Conservation (phyloP, 768 basidiomycete genomes). For the Amanita molliuscula region DNA sequence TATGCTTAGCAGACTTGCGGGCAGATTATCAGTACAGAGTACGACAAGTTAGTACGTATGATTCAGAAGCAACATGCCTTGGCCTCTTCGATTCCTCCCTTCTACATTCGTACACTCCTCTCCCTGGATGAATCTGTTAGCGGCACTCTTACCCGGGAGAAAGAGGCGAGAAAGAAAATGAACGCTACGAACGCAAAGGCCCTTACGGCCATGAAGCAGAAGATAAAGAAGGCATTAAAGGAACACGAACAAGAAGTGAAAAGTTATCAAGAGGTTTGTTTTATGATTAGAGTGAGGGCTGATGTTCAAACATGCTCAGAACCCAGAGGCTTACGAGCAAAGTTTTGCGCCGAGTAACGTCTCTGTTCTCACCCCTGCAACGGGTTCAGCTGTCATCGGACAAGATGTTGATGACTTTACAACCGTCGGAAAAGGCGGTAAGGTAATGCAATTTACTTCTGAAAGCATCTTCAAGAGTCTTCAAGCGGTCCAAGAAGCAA, state of each 20-base stretch:
- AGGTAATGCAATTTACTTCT: slow-evolving; percentile 67
- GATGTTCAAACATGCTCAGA: slow-evolving; percentile 31
- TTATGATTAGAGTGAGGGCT: background rate
- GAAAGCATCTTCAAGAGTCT: slow-evolving; percentile 90
- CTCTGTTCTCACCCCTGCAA: slow-evolving; percentile 27
- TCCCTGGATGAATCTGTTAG: slow-evolving; percentile 73
- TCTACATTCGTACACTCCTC: slow-evolving; percentile 67
- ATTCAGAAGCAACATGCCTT: slow-evolving; percentile 77
- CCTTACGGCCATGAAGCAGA: slow-evolving; percentile 96
- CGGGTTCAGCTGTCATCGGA: slow-evolving; percentile 28
- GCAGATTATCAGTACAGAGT: slow-evolving; percentile 45
- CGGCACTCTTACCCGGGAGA: slow-evolving; percentile 70
- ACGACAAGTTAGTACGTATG: slow-evolving; percentile 90
- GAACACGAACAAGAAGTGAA: slow-evolving; percentile 80
- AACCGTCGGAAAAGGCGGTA: slow-evolving; percentile 87
- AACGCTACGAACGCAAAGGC: slow-evolving; percentile 90
- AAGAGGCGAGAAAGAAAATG: slow-evolving; percentile 93
- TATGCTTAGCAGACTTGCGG: background rate
- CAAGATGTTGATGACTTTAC: slow-evolving; percentile 66
- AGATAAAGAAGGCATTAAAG: slow-evolving; percentile 83
- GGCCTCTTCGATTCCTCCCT: slow-evolving; percentile 78
- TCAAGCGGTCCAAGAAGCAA: slow-evolving; percentile 83
- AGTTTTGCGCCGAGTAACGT: slow-evolving; percentile 43
- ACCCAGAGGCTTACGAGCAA: slow-evolving; percentile 80
- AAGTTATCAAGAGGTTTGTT: slow-evolving; percentile 65